phyloP scores from a whole-genome alignment of 2,329 filamentous ascomycete species.

The Colletotrichum australisinense region DNA sequence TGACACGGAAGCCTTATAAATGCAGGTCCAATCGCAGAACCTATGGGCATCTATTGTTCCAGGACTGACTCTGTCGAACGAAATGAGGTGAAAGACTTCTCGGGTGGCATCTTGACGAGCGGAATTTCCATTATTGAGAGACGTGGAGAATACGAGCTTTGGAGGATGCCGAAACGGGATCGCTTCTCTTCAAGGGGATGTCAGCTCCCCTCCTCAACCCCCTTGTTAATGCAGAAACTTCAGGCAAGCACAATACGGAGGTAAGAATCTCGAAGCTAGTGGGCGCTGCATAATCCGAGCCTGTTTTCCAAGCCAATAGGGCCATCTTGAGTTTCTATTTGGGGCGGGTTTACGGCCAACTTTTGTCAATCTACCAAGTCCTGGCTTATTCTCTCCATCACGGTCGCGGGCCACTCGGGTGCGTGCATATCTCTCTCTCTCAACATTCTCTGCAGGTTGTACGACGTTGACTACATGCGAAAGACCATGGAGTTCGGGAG shows the following conservation, averaged over 20 bases:
- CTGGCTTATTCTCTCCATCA: neutral
- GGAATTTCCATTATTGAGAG: too few species aligned
- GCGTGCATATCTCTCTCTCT: constrained; percentile 13
- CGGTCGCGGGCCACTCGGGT: constrained; percentile 22
- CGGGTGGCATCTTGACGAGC: neutral
- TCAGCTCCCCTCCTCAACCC: neutral
- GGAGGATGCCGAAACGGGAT: neutral
- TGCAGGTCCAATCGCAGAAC: constrained; percentile 15
- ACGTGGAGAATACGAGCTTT: constrained; percentile 7
- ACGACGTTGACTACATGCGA: constrained; percentile 45
- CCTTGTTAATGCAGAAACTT: neutral
- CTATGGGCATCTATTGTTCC: neutral
- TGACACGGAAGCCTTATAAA: constrained; percentile 7
- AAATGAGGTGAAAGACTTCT: neutral
- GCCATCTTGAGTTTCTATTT: constrained; percentile 24
- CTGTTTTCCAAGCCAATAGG: constrained; percentile 30
- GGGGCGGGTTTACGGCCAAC: neutral
- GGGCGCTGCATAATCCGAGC: neutral
- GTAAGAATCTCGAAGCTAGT: neutral
- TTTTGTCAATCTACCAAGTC: neutral
- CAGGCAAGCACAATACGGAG: neutral
- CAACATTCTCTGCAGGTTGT: constrained; percentile 23
- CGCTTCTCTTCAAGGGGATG: neutral
- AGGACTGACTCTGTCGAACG: neutral
- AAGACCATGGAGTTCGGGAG: constrained; percentile 49